Evolutionary conservation across 2,329 filamentous ascomycete genomes (phyloP).

Genomic region (Exophiala alcalophila): DNA sequence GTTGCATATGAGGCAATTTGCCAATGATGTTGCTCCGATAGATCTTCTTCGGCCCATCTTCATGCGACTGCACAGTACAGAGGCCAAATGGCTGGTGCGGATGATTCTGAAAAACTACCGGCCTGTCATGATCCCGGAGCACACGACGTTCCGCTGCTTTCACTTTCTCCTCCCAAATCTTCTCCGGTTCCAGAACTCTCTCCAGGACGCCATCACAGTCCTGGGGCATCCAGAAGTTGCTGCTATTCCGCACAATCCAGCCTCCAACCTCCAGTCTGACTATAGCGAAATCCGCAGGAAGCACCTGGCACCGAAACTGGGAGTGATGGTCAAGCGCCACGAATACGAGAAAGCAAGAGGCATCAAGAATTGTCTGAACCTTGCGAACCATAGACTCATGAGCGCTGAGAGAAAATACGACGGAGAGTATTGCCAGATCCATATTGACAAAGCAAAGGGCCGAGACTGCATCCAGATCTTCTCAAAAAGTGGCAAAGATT

Average conservation of each 20-base stretch:
- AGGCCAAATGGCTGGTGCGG: slow-evolving; percentile 85
- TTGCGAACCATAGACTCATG: slow-evolving; percentile 60
- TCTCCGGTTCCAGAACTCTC: slow-evolving; percentile 24
- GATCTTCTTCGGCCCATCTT: slow-evolving; percentile 57
- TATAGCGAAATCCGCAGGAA: slow-evolving; percentile 21
- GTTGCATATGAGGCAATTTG: slow-evolving; percentile 52
- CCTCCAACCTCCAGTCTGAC: slow-evolving; percentile 2
- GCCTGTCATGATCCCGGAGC: slow-evolving; percentile 62
- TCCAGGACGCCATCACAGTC: slow-evolving; percentile 22
- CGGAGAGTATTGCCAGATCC: slow-evolving; percentile 86
- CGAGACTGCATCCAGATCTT: slow-evolving; percentile 71
- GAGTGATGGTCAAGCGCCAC: slow-evolving; percentile 60
- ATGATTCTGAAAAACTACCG: slow-evolving; percentile 73
- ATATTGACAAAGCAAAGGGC: slow-evolving; percentile 64
- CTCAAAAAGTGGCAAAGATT: slow-evolving; percentile 89
- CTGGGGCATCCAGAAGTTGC: slow-evolving; percentile 15
- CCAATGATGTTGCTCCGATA: slow-evolving; percentile 42
- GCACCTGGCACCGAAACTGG: slow-evolving; percentile 50
- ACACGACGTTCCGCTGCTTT: slow-evolving; percentile 56
- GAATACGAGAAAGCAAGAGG: slow-evolving; percentile 60
- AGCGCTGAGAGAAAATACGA: slow-evolving; percentile 81
- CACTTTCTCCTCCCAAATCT: slow-evolving; percentile 66
- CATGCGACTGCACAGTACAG: slow-evolving; percentile 58
- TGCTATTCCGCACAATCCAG: slow-evolving; percentile 15
- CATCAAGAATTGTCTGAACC: slow-evolving; percentile 69